Percentiles rank a stretch among this genome's conserved stretches.
Conservation (phyloP, 495 filamentous ascomycete species). For the Xylaria palmicola region DNA sequence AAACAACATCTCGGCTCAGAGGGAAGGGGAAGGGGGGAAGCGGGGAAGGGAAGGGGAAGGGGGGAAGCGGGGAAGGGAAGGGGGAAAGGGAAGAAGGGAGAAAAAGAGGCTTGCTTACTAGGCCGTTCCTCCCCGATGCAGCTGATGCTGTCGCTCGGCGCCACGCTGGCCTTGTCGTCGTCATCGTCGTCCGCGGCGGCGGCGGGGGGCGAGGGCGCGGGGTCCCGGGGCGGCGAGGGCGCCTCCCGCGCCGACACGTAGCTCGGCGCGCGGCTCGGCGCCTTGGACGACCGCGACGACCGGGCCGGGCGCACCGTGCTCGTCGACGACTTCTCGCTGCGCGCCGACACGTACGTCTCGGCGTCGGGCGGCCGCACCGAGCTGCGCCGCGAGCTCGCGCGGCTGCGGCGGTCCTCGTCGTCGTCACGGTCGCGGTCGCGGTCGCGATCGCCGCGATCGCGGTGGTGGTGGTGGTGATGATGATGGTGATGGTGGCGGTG, state of each 20-base stretch:
- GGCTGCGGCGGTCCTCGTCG: conserved; percentile 18
- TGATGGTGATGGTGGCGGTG: not conserved
- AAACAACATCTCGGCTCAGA: not conserved
- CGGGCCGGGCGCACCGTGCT: conserved; percentile 31
- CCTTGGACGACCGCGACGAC: conserved; percentile 16
- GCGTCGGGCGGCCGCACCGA: conserved; percentile 18
- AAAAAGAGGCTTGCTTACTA: not conserved
- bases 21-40: too few relatives aligned
- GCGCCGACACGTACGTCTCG: conserved; percentile 40
- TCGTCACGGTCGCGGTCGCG: not conserved
- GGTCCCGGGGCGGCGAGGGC: conserved; percentile 50
- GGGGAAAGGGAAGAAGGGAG: not conserved
- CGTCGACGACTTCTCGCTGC: conserved; percentile 37
- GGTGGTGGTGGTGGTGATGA: not conserved
- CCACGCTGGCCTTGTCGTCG: conserved; percentile 47
- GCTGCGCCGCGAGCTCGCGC: conserved; percentile 19
- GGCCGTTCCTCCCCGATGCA: conserved; percentile 48
- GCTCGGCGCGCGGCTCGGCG: conserved; percentile 23
- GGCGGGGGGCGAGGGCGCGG: too few relatives aligned
- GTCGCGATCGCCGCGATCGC: not conserved
- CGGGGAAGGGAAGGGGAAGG: not conserved
- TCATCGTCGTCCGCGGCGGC: too few relatives aligned
- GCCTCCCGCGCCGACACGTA: conserved; percentile 38
- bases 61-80: too few relatives aligned
- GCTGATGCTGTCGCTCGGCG: conserved; percentile 67